Evolutionary conservation across 768 basidiomycete species (phyloP).

Genomic region (Mycena rosella): DNA sequence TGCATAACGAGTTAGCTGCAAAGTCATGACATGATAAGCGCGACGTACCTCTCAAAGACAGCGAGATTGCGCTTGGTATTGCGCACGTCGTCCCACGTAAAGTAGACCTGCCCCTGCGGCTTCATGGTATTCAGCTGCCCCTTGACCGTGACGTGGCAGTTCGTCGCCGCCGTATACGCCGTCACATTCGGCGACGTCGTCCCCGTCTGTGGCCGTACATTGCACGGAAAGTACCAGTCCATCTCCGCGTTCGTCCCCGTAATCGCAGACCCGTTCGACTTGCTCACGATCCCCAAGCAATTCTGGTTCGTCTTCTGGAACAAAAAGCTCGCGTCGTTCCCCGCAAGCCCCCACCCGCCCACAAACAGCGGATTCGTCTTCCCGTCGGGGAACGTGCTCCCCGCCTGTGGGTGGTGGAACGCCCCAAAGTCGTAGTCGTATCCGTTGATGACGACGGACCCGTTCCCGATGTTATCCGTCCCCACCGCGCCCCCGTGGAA

Average conservation of each 20-base stretch:
- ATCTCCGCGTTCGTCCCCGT: slow-evolving; percentile 68
- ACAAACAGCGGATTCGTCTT: slow-evolving; percentile 85
- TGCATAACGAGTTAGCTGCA: too few relatives aligned
- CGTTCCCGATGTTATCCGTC: slow-evolving; percentile 75
- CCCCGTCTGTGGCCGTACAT: slow-evolving; percentile 83
- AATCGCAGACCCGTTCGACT: slow-evolving; percentile 74
- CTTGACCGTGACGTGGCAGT: slow-evolving; percentile 76
- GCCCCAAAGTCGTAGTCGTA: slow-evolving; percentile 91
- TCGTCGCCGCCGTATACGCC: slow-evolving; percentile 70
- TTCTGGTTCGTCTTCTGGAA: slow-evolving; percentile 94
- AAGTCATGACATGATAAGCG: too few relatives aligned
- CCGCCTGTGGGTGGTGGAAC: slow-evolving; percentile 86
- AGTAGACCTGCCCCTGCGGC: slow-evolving; percentile 90
- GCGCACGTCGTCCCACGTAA: slow-evolving; percentile 89
- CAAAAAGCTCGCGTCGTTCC: slow-evolving; percentile 93
- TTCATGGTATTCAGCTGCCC: slow-evolving; percentile 62
- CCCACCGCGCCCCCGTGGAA: slow-evolving; percentile 85
- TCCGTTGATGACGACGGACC: slow-evolving; percentile 94
- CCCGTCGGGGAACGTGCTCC: slow-evolving; percentile 79
- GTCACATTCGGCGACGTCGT: slow-evolving; percentile 73
- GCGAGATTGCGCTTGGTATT: slow-evolving; percentile 82
- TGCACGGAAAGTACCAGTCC: slow-evolving; percentile 99
- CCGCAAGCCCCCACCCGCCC: slow-evolving; percentile 80
- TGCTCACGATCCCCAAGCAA: slow-evolving; percentile 83
- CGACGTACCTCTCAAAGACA: slow-evolving; percentile 90